Conservation (phyloP, 371 early-diverging fungal genomes). For the Nematocida sp. region DNA sequence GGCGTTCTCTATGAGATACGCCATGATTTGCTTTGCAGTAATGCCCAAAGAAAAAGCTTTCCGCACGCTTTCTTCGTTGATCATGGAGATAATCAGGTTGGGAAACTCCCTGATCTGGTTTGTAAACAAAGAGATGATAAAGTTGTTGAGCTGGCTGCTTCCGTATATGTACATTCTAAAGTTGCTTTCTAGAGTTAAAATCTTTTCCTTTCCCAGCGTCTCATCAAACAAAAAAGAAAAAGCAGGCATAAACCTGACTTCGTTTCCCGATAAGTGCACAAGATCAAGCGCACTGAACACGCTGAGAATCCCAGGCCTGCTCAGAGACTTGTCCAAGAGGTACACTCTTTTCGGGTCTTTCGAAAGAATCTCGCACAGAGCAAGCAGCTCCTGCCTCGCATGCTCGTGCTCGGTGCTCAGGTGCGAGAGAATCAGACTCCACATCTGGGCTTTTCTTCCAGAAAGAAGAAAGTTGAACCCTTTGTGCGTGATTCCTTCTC, state of each 20-base stretch:
- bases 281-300: slow-evolving; percentile 39
- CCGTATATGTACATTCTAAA: slow-evolving; percentile 88
- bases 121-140: slow-evolving; percentile 84
- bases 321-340: not conserved
- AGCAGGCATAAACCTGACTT: not conserved
- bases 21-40: slow-evolving; percentile 76
- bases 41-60: slow-evolving; percentile 82
- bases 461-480: slow-evolving; percentile 65
- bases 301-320: slow-evolving; percentile 24
- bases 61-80: slow-evolving; percentile 81
- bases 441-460: slow-evolving; percentile 60
- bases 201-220: not conserved
- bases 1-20: slow-evolving; percentile 52
- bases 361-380: slow-evolving; percentile 30
- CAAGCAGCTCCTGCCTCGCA: not conserved
- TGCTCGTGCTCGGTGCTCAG: slow-evolving; percentile 13
- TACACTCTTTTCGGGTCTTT: slow-evolving; percentile 44
- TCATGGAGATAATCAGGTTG: slow-evolving; percentile 81
- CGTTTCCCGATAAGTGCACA: not conserved
- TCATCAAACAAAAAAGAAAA: slow-evolving; percentile 45
- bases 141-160: slow-evolving; percentile 85
- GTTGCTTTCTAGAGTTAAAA: slow-evolving; percentile 72
- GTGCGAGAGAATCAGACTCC: slow-evolving; percentile 57
- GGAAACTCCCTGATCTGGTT: slow-evolving; percentile 74
- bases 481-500: slow-evolving; percentile 60